Base-by-base conservation (phyloP, 2,329 filamentous ascomycete genomes). In the Nannizzia gypsea region DNA sequence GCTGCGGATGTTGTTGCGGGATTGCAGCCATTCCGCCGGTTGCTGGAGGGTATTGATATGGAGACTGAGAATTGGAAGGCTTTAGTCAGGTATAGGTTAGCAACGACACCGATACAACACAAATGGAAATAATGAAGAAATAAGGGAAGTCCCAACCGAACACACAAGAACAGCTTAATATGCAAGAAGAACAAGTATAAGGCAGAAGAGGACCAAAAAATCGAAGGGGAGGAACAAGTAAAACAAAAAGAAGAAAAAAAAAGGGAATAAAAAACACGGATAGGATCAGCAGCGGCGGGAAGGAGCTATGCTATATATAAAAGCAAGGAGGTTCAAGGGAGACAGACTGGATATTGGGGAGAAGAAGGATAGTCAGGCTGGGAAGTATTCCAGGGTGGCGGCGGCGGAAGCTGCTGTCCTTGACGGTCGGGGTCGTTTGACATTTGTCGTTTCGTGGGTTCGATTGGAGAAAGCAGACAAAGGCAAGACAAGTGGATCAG, bases 351-450 rank as follows among this genome's bases (percentile, higher is more conserved):
- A 64, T 72, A 73, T 59, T 71, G 68, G 60, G 67, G 62, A 63
- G 70, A 64, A 62, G 74, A 69, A 52, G 48, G 48, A 52, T 72
- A 72, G 63, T 72, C 71, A 63, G 70, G 66, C 66, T 72, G 72
- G 66, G 67, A 68, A 65, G 67, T 64, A 68, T 69, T 70, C 73
- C 74, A 75, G 63, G 72, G 72, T 60, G 71, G 71, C 61, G 72
- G 71, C 68, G 74, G 61, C 58, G 58, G 61, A 48, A 60, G 73
- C 72, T 77, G 75, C 67, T 76, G 75, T 68, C 73, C 74, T 69
- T 71, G 74, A 62, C 74, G 74, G 68, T 70, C 71, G 62, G 74
- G 71, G 68, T 78, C 76, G 68, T 66, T 70, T 68, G 73, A 74
- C 73, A 75, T 75, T 74, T 67, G 71, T 69, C 60, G 58, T 60